A percentile compares a stretch with the other conserved stretches of the same genome.
Conservation (phyloP, 768 basidiomycete species). For the Cantharellus anzutake region DNA sequence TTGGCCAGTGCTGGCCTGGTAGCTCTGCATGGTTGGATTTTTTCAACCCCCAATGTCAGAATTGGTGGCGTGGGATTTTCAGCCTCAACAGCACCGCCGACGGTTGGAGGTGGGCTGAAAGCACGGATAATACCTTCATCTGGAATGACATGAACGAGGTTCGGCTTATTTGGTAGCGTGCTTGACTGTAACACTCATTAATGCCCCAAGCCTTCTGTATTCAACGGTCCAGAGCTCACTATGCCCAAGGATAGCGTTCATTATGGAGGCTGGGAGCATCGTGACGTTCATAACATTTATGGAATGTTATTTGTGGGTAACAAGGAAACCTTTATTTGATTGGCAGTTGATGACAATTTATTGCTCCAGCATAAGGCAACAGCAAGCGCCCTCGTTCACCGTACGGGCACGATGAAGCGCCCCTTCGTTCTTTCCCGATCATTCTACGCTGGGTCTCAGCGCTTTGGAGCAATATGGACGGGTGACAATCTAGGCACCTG, state of each 20-base stretch:
- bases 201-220: slow-evolving; percentile 63
- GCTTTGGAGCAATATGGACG: slow-evolving; percentile 96
- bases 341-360: not conserved
- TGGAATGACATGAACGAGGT: slow-evolving; percentile 99
- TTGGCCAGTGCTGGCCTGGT: slow-evolving; percentile 99
- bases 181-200: not conserved
- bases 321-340: not conserved
- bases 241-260: slow-evolving; percentile 65
- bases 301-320: slow-evolving; percentile 57
- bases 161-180: slow-evolving; percentile 6
- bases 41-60: slow-evolving; percentile 79
- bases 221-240: slow-evolving; percentile 94
- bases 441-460: slow-evolving; percentile 90
- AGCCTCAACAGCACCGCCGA: slow-evolving; percentile 26
- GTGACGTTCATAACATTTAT: slow-evolving; percentile 93
- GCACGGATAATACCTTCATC: slow-evolving; percentile 70
- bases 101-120: slow-evolving; percentile 55
- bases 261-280: slow-evolving; percentile 91
- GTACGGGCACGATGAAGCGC: slow-evolving; percentile 56
- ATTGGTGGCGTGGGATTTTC: slow-evolving; percentile 82
- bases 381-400: slow-evolving; percentile 52
- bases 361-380: slow-evolving; percentile 58
- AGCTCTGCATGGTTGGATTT: slow-evolving; percentile 95
- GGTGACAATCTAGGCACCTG: slow-evolving; percentile 95
- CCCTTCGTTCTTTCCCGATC: slow-evolving; percentile 93